phyloP scores from a whole-genome alignment of 495 filamentous ascomycete species.

The Aspergillus steynii region DNA sequence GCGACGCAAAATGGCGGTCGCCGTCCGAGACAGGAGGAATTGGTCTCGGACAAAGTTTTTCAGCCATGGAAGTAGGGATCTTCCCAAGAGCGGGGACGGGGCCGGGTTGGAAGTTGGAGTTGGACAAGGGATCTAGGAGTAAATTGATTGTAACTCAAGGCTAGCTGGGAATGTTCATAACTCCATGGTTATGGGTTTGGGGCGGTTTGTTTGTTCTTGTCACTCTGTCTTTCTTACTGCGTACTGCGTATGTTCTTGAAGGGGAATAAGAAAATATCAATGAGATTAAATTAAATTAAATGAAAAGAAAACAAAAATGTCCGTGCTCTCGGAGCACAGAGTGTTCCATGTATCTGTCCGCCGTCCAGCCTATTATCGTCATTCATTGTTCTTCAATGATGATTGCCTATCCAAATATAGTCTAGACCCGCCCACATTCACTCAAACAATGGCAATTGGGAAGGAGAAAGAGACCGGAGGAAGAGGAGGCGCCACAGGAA shows the following conservation, averaged over 20 bases:
- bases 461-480: background rate
- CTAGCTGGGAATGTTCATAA: background rate
- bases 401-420: conserved; percentile 10
- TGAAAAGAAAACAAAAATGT: background rate
- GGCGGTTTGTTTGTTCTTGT: background rate
- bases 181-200: background rate
- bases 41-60: conserved; percentile 14
- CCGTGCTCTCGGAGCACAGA: background rate
- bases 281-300: background rate
- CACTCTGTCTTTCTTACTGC: background rate
- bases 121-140: background rate
- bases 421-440: conserved; percentile 20
- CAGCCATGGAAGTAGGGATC: background rate
- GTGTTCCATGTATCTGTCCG: background rate
- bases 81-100: background rate
- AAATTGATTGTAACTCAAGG: background rate
- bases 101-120: no score
- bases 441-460: conserved; percentile 10
- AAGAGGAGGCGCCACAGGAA: background rate
- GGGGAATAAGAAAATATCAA: background rate
- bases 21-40: conserved; percentile 14
- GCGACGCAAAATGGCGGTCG: conserved; percentile 20
- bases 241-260: background rate
- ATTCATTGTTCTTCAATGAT: background rate
- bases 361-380: background rate